Conservation (phyloP, 176 grass and related monocot species). For the Typha latifolia region DNA sequence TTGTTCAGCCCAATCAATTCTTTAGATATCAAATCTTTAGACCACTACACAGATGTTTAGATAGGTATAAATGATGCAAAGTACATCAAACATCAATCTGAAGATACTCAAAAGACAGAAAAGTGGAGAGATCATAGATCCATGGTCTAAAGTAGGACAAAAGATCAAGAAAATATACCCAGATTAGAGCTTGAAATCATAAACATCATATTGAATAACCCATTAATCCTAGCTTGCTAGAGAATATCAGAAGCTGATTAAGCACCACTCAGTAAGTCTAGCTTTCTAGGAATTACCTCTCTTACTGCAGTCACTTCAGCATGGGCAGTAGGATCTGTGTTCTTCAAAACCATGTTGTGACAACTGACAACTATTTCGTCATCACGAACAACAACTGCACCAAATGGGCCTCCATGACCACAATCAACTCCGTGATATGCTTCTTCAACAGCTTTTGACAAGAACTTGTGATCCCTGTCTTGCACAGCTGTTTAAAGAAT, state of each 20-base stretch:
- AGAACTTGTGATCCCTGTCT: slow-evolving; percentile 77
- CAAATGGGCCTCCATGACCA: slow-evolving; percentile 83
- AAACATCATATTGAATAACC: no score
- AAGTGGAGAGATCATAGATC: no score
- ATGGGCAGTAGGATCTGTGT: slow-evolving; percentile 85
- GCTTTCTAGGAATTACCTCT: slow-evolving; percentile 37
- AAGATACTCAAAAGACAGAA: no score
- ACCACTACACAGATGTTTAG: no score
- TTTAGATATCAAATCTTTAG: no score
- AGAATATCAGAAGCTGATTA: neutral
- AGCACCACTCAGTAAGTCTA: neutral
- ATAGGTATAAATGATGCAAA: no score
- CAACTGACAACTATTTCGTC: slow-evolving; percentile 91
- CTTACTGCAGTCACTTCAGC: slow-evolving; percentile 92
- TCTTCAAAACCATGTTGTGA: slow-evolving; percentile 89
- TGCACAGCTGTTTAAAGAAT: slow-evolving; percentile 41
- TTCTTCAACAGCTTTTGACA: slow-evolving; percentile 82
- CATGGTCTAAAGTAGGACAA: no score
- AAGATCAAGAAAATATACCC: no score
- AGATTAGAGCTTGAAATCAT: no score
- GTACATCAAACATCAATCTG: no score
- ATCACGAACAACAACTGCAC: slow-evolving; percentile 74
- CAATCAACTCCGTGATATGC: slow-evolving; percentile 77
- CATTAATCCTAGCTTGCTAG: neutral
- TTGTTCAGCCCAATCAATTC: no score